These are phyloP conservation scores for Penicillium soppii DNA, from an alignment of 495 filamentous ascomycete species.

Conservation along the genomic window DNA sequence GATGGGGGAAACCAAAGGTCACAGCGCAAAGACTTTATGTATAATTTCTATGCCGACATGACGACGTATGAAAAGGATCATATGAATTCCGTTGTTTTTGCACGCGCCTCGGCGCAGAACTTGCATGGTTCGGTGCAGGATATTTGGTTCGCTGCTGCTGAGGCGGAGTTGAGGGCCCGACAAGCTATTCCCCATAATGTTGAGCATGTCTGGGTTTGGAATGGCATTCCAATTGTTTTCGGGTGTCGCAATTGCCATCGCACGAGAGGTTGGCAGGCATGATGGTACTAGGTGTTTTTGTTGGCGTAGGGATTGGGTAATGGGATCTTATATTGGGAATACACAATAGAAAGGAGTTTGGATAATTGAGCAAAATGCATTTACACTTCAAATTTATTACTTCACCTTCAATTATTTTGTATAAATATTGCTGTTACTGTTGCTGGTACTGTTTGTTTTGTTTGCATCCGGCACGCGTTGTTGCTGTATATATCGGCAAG, in stretches of 20 bases:
- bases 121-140: conserved; percentile 37
- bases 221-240: conserved; percentile 37
- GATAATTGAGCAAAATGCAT: background rate
- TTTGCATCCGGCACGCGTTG: conserved; percentile 28
- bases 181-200: conserved; percentile 31
- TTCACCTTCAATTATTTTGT: background rate
- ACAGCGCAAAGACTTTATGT: conserved; percentile 48
- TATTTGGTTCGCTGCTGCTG: conserved; percentile 44
- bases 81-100: conserved; percentile 41
- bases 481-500: conserved; percentile 2
- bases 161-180: conserved; percentile 31
- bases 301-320: conserved; percentile 8
- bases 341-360: conserved; percentile 4
- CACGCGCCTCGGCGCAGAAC: conserved; percentile 28
- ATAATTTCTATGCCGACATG: conserved; percentile 44
- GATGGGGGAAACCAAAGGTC: conserved; percentile 42
- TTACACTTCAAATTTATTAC: background rate
- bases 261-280: conserved; percentile 37
- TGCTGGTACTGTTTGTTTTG: conserved; percentile 29
- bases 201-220: conserved; percentile 34
- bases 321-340: conserved; percentile 2
- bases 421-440: too few relatives aligned
- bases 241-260: conserved; percentile 34
- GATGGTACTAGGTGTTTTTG: conserved; percentile 11
- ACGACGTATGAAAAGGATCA: conserved; percentile 36